Evolutionary conservation across 345 rosid genomes (phyloP).

Genomic region (Syzygium oleosum): DNA sequence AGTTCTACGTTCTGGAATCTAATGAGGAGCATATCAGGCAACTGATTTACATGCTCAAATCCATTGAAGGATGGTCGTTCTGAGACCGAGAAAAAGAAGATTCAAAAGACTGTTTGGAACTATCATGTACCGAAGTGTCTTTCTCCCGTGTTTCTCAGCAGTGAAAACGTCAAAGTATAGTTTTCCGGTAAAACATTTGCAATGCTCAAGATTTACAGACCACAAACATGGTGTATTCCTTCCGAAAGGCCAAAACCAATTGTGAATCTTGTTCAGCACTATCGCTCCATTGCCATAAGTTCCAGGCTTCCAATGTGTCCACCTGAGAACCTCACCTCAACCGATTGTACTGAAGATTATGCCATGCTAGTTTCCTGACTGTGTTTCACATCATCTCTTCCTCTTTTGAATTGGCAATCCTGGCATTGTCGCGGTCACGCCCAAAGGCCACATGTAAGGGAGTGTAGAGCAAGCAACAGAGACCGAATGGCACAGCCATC

Average conservation of each 20-base stretch:
- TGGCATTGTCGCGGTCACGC: constrained; percentile 65
- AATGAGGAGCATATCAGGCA: neutral
- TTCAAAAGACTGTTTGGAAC: neutral
- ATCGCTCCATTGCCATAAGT: neutral
- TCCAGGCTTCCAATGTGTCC: neutral
- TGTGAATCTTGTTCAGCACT: neutral
- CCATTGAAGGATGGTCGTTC: neutral
- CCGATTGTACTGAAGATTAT: neutral
- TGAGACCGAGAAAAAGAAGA: neutral
- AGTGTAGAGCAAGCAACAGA: constrained; percentile 78
- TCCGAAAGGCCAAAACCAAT: neutral
- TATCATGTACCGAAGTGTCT: neutral
- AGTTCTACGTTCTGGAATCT: neutral
- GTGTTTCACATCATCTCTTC: constrained; percentile 26
- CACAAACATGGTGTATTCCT: neutral
- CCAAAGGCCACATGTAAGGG: constrained; percentile 61
- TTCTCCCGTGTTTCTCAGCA: neutral
- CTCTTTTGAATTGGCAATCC: constrained; percentile 33
- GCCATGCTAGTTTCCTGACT: neutral
- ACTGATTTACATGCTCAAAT: neutral
- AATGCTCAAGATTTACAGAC: neutral
- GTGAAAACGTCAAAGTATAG: neutral
- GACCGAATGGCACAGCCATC: constrained; percentile 86
- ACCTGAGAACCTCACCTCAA: neutral
- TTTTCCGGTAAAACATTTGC: neutral